Base-by-base conservation (phyloP, 2,329 filamentous ascomycete species). In the Colletotrichum abscissum region DNA sequence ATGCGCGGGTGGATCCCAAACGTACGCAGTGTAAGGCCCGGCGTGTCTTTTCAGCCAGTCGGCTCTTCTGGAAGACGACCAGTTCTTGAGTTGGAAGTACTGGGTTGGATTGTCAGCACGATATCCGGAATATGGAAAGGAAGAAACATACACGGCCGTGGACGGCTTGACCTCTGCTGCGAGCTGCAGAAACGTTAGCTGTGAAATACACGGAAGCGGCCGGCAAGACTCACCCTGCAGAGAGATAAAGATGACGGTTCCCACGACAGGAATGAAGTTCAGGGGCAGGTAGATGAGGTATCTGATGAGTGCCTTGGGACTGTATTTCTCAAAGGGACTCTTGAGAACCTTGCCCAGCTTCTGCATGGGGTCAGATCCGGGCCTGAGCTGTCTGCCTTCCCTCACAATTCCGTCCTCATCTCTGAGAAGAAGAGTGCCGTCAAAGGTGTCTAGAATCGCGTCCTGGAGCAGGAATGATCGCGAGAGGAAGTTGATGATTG, bases 61-160 rank as follows among this genome's bases (percentile, higher is more conserved):
- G 59, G 90, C 87, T 78, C 87, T 89, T 81, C 94, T 89, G 12
- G 85, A 85, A 33, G 86, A 83, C 56, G 89, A 90, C 94, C 95
- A 97, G 60, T 90, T 90, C 85, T 98, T 98, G 74, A 98, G 88
- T 85, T 97, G 94, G 82, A 98, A 98, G 83, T 98, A 98, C 83
- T 97, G 81, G 4, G 82, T 19, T 24, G 3, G 4, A 35, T 11
- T 11, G 56, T 73, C n/a, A 73, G 67, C 1, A 49, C 59, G 62
- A 33, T 42, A 7, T 28, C 63, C 24, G 28, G 14, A 38, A 33
- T 19, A 19, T 28, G 58, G 19, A 1, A 30, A n/a, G 24, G 2
- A 24, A 16, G 16, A 42, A 82, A 81, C 87, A 78, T 83, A 91
- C 89, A 64, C 90, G 84, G 52, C 83, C 85, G 73, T 92, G 90